A percentile compares a stretch with the other conserved stretches of the same genome.
Evolutionary conservation across 441 rosid species (phyloP).

Genomic region (Pelargonium australe): DNA sequence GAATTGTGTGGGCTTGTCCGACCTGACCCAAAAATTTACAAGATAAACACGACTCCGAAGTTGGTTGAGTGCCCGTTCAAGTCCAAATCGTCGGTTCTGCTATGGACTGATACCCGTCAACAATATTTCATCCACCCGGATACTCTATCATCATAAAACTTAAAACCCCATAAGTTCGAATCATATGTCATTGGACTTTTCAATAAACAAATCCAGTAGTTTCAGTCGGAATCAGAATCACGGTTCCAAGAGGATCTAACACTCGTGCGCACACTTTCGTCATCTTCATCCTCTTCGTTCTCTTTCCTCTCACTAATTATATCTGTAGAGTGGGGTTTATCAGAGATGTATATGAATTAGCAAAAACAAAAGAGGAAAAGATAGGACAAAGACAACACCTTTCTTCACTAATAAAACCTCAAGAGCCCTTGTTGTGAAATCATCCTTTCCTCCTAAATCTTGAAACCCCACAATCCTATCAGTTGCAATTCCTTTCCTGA

Average conservation of each 20-base stretch:
- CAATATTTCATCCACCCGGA: too few species aligned
- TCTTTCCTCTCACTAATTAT: conserved; percentile 59
- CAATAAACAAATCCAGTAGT: too few species aligned
- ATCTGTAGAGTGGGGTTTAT: conserved; percentile 31
- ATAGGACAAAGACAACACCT: conserved; percentile 30
- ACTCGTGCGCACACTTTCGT: conserved; percentile 39
- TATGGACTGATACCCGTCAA: too few species aligned
- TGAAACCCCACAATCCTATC: conserved; percentile 84
- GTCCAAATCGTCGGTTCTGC: too few species aligned
- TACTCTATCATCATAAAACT: too few species aligned
- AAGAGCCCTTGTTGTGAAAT: conserved; percentile 48
- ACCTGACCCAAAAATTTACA: too few species aligned
- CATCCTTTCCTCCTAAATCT: conserved; percentile 79
- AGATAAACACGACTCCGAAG: too few species aligned
- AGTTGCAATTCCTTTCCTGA: conserved; percentile 61
- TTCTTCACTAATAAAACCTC: conserved; percentile 58
- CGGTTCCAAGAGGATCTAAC: conserved; percentile 57
- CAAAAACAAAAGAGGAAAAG: background rate
- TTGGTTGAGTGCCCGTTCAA: too few species aligned
- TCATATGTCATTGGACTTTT: too few species aligned
- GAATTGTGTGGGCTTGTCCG: too few species aligned
- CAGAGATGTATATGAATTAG: too few species aligned
- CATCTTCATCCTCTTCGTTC: conserved; percentile 47
- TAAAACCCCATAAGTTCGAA: too few species aligned
- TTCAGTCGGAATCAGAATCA: conserved; percentile 73